Evolutionary conservation across 1,139 yeast genomes (phyloP), one percentile per base, ranked within the genome.

Genomic region (Barnettozyma hawaiiensis): DNA sequence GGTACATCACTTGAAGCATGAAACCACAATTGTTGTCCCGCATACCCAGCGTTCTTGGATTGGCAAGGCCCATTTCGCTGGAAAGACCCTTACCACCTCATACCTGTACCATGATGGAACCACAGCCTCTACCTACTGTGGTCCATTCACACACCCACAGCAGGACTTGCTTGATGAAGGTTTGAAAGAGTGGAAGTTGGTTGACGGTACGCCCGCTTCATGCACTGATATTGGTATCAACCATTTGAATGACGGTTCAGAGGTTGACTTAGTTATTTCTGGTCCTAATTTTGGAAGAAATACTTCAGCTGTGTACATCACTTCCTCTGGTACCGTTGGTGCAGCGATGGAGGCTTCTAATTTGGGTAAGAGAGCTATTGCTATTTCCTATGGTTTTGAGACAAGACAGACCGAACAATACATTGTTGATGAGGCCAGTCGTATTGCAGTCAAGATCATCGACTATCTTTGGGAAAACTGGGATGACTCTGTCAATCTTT

Each of bases 221-320:
- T 89, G 97, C 63, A 78, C 95, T 5, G 96, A 90, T 63, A 77
- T 92, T 43, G 98, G 97, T 2, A 66, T 86, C 42, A 84, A 87
- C 59, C 90, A 86, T 60, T 58, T 85, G 37, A 50, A 65, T 28
- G 66, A 73, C 16, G 73, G 73, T 48, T 71, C 72, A 11, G 83
- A 85, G 1, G 76, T 87, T 20, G 97, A 92, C 64, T 67, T 92
- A 49, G 96, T 92, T 4, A 63, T 92, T 16, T 84, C 95, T 44
- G 98, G 98, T 0, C 98, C 98, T 8, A 92, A 92, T 61, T 92
- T 84, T 53, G 98, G 98, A 22, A 78, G 95, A 58, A 92, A 92
- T 63, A 81, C 96, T 2, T 78, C 92, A 31, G 87, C 94, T n/a
- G 75, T 92, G 37, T 92, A 89, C 61, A 85, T 89, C 45, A 75